Evolutionary conservation across 306 rosid genomes (phyloP).

Genomic region (Comarum palustre): DNA sequence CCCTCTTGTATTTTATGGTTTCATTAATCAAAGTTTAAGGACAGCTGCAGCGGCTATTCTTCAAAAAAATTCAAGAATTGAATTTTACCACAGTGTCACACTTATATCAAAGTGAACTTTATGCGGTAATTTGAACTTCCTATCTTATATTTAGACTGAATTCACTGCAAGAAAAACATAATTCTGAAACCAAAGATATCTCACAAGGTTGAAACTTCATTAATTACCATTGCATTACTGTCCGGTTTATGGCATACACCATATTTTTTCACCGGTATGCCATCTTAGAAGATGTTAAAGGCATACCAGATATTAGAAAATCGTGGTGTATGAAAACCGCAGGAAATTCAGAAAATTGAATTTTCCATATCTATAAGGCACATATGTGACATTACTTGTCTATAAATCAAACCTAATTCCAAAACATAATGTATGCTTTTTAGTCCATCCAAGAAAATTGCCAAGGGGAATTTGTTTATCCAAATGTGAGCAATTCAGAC

Average conservation of each 20-base stretch:
- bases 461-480: slow-evolving; percentile 20
- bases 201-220: not conserved
- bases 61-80: slow-evolving; percentile 23
- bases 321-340: not conserved
- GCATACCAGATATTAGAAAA: not conserved
- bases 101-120: slow-evolving; percentile 31
- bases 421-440: not conserved
- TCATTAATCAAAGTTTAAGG: no score
- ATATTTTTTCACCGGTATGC: no score
- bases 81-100: slow-evolving; percentile 14
- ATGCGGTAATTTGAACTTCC: slow-evolving; percentile 12
- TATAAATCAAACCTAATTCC: not conserved
- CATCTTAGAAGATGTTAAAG: no score
- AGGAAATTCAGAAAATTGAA: no score
- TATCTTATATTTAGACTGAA: not conserved
- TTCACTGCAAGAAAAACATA: not conserved
- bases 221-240: no score
- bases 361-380: not conserved
- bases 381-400: not conserved
- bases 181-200: not conserved
- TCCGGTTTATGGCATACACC: no score
- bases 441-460: slow-evolving; percentile 30
- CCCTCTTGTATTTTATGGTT: no score
- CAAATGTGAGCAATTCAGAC: slow-evolving; percentile 18
- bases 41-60: no score